Percentiles rank a stretch among this genome's conserved stretches.
These are phyloP conservation scores for Linanthus parryae DNA, from an alignment of 148 eudicot genomes.

Conservation along the genomic window DNA sequence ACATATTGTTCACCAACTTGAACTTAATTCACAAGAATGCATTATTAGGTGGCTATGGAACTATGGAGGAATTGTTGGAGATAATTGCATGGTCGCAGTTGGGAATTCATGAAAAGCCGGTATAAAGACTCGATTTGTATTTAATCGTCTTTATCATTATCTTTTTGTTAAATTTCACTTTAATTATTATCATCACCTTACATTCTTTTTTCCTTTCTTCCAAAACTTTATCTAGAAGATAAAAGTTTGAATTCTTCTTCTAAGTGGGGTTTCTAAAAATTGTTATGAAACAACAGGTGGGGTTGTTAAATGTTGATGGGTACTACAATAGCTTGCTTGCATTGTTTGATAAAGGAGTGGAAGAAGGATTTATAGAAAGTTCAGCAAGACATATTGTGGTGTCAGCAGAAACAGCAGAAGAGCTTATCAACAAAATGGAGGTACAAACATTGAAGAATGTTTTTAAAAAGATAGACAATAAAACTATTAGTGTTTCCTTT, in stretches of 20 bases:
- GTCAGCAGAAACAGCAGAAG: constrained; percentile 53
- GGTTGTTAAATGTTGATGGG: constrained; percentile 74
- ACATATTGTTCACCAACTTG: background rate
- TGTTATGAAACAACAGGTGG: constrained; percentile 39
- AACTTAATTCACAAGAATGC: background rate
- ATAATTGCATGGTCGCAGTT: constrained; percentile 72
- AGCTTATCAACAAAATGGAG: constrained; percentile 68
- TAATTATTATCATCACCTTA: background rate
- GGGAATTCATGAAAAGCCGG: constrained; percentile 83
- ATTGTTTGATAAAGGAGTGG: constrained; percentile 80
- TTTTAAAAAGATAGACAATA: background rate
- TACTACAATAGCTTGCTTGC: constrained; percentile 63
- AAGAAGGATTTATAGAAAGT: constrained; percentile 67
- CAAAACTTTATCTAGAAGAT: background rate
- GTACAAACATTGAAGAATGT: constrained; percentile 17
- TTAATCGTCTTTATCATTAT: background rate
- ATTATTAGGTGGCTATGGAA: constrained; percentile 70
- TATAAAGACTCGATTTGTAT: constrained; percentile 23
- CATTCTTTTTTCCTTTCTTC: background rate
- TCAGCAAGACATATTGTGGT: constrained; percentile 59
- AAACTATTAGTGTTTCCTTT: background rate
- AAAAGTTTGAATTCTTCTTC: background rate
- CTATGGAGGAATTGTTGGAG: constrained; percentile 78
- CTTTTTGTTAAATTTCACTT: background rate
- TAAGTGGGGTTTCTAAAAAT: background rate